Evolutionary conservation across 306 rosid genomes (phyloP).

Genomic region (Prunus davidiana): DNA sequence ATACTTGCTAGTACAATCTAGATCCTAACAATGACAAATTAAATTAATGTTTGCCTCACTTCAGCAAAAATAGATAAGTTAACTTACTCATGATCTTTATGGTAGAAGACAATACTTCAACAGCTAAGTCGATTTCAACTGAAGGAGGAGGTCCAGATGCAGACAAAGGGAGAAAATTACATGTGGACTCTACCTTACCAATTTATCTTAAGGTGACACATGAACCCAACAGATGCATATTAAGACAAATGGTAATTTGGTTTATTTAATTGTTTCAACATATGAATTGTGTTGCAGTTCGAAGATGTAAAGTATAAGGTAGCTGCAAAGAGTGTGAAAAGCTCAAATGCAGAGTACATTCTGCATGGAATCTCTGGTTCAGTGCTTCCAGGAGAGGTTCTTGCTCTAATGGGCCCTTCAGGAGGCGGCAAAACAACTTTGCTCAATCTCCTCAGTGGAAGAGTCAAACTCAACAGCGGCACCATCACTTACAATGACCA

Average conservation of each 20-base stretch:
- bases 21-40: not conserved
- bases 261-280: not conserved
- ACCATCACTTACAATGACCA: not conserved
- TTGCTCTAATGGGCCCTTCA: conserved; percentile 79
- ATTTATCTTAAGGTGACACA: conserved; percentile 12
- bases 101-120: not conserved
- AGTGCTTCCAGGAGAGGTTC: conserved; percentile 40
- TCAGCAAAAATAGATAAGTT: not conserved
- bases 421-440: conserved; percentile 65
- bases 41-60: not conserved
- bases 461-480: conserved; percentile 14
- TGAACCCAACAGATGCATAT: not conserved
- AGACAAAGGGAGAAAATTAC: not conserved
- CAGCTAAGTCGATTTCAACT: not conserved
- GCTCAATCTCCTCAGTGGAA: conserved; percentile 51
- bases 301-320: conserved; percentile 9
- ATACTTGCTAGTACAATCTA: not conserved
- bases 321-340: conserved; percentile 3
- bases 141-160: conserved; percentile 1
- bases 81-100: not conserved
- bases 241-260: not conserved
- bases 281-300: not conserved
- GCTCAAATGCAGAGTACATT: not conserved
- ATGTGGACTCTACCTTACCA: conserved; percentile 1
- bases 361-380: conserved; percentile 11